Evolutionary conservation across 306 rosid species (phyloP).

Genomic region (Acacia crassicarpa): DNA sequence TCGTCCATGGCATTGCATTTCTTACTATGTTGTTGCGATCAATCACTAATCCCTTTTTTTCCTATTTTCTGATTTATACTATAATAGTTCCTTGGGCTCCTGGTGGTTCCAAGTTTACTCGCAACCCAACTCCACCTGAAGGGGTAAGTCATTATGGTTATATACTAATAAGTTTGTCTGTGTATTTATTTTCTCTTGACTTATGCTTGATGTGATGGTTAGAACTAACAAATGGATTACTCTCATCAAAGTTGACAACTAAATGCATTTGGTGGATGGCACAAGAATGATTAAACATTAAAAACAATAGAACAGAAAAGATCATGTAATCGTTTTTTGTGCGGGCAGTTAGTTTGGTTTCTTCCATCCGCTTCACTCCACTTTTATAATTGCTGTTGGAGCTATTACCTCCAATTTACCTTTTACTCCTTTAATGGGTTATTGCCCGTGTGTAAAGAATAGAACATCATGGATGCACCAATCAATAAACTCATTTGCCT

Average conservation of each 20-base stretch:
- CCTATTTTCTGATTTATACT: slow-evolving; percentile 23
- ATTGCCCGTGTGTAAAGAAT: not conserved
- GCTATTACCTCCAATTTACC: not conserved
- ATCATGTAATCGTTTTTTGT: not conserved
- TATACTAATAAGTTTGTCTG: not conserved
- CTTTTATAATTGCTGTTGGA: not conserved
- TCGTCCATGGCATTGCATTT: not conserved
- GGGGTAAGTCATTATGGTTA: slow-evolving; percentile 65
- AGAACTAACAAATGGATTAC: not conserved
- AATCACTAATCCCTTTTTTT: slow-evolving; percentile 13
- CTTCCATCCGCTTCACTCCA: not conserved
- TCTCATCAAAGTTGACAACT: not conserved
- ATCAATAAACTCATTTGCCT: not conserved
- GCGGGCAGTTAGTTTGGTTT: not conserved
- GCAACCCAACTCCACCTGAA: slow-evolving; percentile 88
- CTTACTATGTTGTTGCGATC: not conserved
- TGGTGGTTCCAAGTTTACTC: slow-evolving; percentile 91
- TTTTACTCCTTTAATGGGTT: not conserved
- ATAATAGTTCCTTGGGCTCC: slow-evolving; percentile 98
- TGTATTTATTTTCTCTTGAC: not conserved
- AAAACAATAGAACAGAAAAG: not conserved
- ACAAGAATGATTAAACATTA: not conserved
- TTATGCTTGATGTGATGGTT: not conserved
- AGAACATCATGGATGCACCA: not conserved
- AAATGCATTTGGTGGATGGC: slow-evolving; percentile 4